These are phyloP conservation scores for Fraxinus sp. DNA, from an alignment of 305 asterid genomes.

Conservation along the genomic window DNA sequence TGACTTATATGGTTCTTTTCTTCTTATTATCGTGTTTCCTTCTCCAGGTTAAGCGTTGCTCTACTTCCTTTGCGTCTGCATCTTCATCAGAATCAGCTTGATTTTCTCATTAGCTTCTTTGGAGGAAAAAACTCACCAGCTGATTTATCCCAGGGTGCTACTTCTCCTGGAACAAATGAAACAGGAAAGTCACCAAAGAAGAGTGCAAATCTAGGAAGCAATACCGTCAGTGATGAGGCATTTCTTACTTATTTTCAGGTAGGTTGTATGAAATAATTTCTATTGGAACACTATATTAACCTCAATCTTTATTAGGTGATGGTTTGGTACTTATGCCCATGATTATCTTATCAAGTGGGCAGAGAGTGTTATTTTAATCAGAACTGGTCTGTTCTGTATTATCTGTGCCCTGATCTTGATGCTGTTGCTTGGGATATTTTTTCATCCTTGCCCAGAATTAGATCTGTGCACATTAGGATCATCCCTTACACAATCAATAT, in stretches of 20 bases:
- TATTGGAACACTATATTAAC: slow-evolving; percentile 25
- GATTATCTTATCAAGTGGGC: slow-evolving; percentile 7
- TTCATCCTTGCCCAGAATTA: neutral
- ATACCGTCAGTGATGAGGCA: slow-evolving; percentile 68
- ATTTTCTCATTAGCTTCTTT: slow-evolving; percentile 90
- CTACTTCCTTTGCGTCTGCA: slow-evolving; percentile 80
- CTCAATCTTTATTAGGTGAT: neutral
- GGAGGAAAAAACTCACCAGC: slow-evolving; percentile 61
- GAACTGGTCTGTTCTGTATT: neutral
- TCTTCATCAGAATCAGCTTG: slow-evolving; percentile 97
- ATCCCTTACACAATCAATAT: slow-evolving; percentile 7
- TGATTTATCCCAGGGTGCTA: slow-evolving; percentile 40
- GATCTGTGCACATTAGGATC: neutral
- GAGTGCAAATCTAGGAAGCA: slow-evolving; percentile 42
- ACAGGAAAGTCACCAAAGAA: slow-evolving; percentile 43
- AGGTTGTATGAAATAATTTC: slow-evolving; percentile 32
- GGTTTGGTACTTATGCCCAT: slow-evolving; percentile 13
- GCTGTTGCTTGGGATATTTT: slow-evolving; percentile 11
- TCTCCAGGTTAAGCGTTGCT: slow-evolving; percentile 75
- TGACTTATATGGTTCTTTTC: slow-evolving; percentile 22
- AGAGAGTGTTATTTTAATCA: slow-evolving; percentile 3
- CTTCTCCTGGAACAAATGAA: slow-evolving; percentile 41
- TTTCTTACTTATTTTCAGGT: slow-evolving; percentile 95
- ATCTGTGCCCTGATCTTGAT: slow-evolving; percentile 12
- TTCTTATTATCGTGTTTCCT: slow-evolving; percentile 25